Base-by-base conservation (phyloP, 768 basidiomycete species). In the Boletus rubescentipes region DNA sequence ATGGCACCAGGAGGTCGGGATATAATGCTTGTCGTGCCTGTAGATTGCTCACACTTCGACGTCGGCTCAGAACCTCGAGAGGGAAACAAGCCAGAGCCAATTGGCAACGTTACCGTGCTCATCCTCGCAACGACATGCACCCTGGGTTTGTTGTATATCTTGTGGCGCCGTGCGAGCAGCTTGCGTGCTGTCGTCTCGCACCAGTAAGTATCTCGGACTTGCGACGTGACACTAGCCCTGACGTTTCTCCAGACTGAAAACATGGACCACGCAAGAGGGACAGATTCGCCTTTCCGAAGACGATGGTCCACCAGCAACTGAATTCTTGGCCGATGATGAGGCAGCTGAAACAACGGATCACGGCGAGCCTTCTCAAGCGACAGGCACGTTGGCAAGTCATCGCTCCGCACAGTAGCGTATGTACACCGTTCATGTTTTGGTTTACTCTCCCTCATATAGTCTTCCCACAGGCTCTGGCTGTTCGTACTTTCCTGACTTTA, bases 261-360 rank as follows among this genome's bases (percentile, higher is more conserved):
- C 79, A 7, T 79, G 85, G 67, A 74, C 76, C 2, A 68, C 72
- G 15, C 62, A 69, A 15, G 82, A 84, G 54, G 87, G 87, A 3
- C 75, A 67, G 7, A 86, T 89, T 50, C 79, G 87, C 9, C 75
- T 89, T 20, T 87, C 85, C 43, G 77, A 81, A 62, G 87, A 89
- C 58, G 85, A 88, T 49, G 84, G 85, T 0, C 87, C 87, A 12
- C 77, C 86, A n/a, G 79, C 85, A n/a, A 73, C 75, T 15, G 83
- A 84, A 49, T 88, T 88, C 56, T 60, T 89, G 44, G 78, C 81
- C 31, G 77, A 81, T 43, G 83, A 84, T 42, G 84, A 77, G 16
- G 67, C 61, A 21, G 54, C 80, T 12, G 79, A 77, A 32, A 68
- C 76, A 30, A 72, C 68, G 26, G 59, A 63, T 23, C 66, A 63